Percentiles rank a stretch among this genome's conserved stretches.
Evolutionary conservation across 2,329 filamentous ascomycete genomes (phyloP).

Genomic region (Hymenoscyphus salicellus): DNA sequence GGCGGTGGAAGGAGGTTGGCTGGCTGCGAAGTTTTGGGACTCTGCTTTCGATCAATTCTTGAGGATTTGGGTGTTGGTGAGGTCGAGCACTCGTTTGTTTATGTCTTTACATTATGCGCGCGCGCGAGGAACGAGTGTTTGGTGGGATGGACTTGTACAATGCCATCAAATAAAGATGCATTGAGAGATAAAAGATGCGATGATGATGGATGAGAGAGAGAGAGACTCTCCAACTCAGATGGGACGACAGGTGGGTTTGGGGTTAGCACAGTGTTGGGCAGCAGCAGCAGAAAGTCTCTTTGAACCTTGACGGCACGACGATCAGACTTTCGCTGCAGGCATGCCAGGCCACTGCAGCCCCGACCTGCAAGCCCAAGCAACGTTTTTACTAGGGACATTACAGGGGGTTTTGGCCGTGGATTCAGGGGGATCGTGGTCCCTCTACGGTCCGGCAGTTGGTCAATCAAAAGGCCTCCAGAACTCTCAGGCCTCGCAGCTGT

Average conservation of each 20-base stretch:
- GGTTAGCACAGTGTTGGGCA: background rate
- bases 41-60: background rate
- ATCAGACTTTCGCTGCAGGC: background rate
- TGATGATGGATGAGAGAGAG: background rate
- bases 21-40: background rate
- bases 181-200: background rate
- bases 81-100: background rate
- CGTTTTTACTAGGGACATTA: background rate
- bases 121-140: background rate
- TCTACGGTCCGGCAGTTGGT: background rate
- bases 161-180: background rate
- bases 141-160: background rate
- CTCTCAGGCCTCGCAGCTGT: too few species aligned
- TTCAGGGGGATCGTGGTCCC: background rate
- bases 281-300: background rate
- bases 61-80: background rate
- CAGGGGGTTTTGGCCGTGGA: background rate
- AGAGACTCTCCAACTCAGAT: background rate
- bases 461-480: too few species aligned
- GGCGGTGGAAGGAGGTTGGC: background rate
- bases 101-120: background rate
- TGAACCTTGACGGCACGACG: background rate
- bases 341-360: background rate
- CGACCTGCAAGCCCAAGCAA: background rate
- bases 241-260: background rate